Evolutionary conservation across 345 rosid species (phyloP).

Genomic region (Nephelium lappaceum): DNA sequence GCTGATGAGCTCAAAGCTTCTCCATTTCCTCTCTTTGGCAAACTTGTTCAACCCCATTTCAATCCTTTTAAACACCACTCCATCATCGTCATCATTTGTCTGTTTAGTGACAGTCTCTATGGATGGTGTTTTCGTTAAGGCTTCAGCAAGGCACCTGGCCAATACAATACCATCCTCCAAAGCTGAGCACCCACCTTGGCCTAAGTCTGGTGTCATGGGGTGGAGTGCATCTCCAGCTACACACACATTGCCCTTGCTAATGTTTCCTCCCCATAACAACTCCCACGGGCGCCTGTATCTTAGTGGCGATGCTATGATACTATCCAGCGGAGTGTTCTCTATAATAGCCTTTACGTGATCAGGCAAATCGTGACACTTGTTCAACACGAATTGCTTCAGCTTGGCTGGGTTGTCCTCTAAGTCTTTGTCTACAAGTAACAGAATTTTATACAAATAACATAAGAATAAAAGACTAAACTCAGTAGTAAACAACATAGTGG

Average conservation of each 20-base stretch:
- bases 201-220: constrained; percentile 74
- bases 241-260: constrained; percentile 59
- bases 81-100: constrained; percentile 22
- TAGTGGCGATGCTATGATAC: constrained; percentile 32
- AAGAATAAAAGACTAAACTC: not conserved
- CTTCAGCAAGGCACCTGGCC: constrained; percentile 67
- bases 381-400: constrained; percentile 50
- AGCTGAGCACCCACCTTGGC: constrained; percentile 73
- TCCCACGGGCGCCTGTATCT: constrained; percentile 62
- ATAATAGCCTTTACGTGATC: constrained; percentile 38
- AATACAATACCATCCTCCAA: constrained; percentile 66
- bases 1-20: constrained; percentile 57
- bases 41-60: constrained; percentile 46
- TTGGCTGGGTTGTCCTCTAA: constrained; percentile 33
- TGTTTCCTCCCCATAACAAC: constrained; percentile 53
- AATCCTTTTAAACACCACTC: constrained; percentile 36
- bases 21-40: constrained; percentile 64
- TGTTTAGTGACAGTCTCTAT: too few species aligned
- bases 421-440: constrained; percentile 22
- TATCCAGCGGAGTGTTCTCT: constrained; percentile 42
- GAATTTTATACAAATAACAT: not conserved
- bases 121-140: constrained; percentile 22
- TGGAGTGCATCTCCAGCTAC: constrained; percentile 78
- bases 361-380: constrained; percentile 38
- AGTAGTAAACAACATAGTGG: too few species aligned